phyloP scores from a whole-genome alignment of 23 red algal genomes.

The Porphyridium purpureum region DNA sequence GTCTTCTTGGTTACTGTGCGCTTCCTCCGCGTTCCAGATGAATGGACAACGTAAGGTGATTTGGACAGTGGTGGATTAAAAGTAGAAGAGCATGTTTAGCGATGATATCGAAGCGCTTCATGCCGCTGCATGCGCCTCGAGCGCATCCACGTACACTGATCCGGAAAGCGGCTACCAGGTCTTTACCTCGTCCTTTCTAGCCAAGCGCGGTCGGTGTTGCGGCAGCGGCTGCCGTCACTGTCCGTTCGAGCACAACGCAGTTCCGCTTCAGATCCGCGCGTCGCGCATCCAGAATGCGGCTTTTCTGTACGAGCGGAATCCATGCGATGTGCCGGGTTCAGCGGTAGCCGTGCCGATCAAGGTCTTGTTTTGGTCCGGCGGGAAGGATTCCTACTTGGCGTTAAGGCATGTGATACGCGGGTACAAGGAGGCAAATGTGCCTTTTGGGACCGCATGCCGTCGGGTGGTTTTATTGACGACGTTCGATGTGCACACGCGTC shows the following conservation, averaged over 20 bases:
- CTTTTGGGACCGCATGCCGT: background rate
- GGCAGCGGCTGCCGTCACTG: constrained; percentile 27
- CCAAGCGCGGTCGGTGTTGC: constrained; percentile 8
- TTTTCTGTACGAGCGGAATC: background rate
- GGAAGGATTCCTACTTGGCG: constrained; percentile 53
- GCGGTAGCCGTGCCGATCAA: constrained; percentile 4
- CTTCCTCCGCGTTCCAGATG: too few species aligned
- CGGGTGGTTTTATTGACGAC: constrained; percentile 40
- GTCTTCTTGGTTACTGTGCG: too few species aligned
- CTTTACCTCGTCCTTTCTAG: constrained; percentile 7
- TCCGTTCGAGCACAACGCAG: background rate
- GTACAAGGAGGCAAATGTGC: background rate
- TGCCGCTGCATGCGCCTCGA: too few species aligned
- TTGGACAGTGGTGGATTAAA: too few species aligned
- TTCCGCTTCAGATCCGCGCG: background rate
- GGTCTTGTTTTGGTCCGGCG: constrained; percentile 41
- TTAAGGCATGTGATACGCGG: background rate
- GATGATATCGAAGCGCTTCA: too few species aligned
- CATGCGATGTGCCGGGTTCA: background rate
- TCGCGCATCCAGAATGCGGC: background rate
- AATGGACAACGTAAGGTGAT: too few species aligned
- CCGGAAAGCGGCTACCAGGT: constrained; percentile 6
- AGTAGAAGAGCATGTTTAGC: too few species aligned
- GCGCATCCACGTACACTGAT: too few species aligned
- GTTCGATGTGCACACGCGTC: constrained; percentile 14